phyloP scores from a whole-genome alignment of 805 yeast species.

The Metschnikowia cubensis region DNA sequence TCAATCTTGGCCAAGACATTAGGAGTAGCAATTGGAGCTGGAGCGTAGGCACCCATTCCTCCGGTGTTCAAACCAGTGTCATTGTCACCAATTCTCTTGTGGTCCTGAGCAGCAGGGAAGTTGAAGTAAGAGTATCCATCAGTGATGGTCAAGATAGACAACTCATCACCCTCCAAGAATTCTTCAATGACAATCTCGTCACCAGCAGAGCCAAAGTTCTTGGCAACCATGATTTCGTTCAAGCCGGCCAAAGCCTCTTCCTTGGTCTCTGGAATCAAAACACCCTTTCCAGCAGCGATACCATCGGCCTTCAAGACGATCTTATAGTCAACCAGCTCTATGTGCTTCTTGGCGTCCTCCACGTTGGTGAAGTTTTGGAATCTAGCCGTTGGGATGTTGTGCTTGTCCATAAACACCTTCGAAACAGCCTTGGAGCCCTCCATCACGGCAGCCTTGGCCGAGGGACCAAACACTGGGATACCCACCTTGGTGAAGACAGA shows the following conservation, averaged over 20 bases:
- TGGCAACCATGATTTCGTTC: constrained; percentile 83
- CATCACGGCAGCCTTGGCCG: constrained; percentile 82
- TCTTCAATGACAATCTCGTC: constrained; percentile 92
- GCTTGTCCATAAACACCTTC: constrained; percentile 88
- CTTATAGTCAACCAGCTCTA: constrained; percentile 60
- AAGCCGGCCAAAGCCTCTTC: constrained; percentile 84
- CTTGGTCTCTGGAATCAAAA: constrained; percentile 78
- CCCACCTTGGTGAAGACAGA: constrained; percentile 73
- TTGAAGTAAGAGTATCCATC: constrained; percentile 92
- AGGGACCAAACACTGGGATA: constrained; percentile 96
- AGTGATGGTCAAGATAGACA: constrained; percentile 83
- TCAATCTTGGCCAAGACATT: constrained; percentile 67
- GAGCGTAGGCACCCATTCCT: constrained; percentile 99
- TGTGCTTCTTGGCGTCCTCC: constrained; percentile 69
- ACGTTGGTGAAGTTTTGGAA: constrained; percentile 78
- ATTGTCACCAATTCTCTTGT: constrained; percentile 89
- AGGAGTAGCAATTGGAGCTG: constrained; percentile 92
- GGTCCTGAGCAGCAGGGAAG: constrained; percentile 98
- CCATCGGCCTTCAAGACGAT: constrained; percentile 97
- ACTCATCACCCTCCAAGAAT: constrained; percentile 93
- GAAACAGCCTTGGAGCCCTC: constrained; percentile 97
- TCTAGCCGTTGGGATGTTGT: constrained; percentile 90
- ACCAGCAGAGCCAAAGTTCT: constrained; percentile 90
- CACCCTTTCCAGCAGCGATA: constrained; percentile 98
- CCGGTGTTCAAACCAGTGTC: constrained; percentile 96